Conservation (phyloP, 176 grass and related monocot species). For the Cenchrus fungigraminus region DNA sequence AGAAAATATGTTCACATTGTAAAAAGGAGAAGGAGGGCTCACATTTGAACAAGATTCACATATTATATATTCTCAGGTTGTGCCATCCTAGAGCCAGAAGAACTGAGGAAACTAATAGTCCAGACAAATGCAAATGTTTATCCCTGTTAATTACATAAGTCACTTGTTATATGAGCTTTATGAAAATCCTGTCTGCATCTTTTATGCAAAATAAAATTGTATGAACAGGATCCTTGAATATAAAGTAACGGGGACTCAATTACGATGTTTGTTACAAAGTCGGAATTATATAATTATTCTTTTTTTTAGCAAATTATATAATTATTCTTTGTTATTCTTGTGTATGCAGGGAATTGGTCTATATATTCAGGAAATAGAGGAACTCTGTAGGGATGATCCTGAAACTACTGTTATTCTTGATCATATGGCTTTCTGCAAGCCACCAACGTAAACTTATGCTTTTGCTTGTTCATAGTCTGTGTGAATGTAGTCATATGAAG, state of each 20-base stretch:
- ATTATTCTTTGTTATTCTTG: conserved; percentile 14
- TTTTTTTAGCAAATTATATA: not conserved
- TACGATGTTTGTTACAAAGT: not conserved
- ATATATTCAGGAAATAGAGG: conserved; percentile 79
- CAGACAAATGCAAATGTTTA: not conserved
- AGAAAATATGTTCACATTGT: not conserved
- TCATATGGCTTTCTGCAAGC: conserved; percentile 94
- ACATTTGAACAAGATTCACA: not conserved
- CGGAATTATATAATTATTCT: conserved; percentile 10
- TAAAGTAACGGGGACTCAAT: not conserved
- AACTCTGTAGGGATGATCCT: conserved; percentile 71
- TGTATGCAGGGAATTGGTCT: conserved; percentile 59
- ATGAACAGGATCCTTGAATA: not conserved
- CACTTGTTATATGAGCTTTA: not conserved
- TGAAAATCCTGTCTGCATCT: not conserved
- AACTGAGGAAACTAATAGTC: not conserved
- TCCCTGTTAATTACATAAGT: not conserved
- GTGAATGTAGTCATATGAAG: not conserved
- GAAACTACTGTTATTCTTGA: conserved; percentile 78
- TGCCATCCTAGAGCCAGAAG: not conserved
- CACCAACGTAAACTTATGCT: conserved; percentile 58
- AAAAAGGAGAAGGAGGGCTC: conserved; percentile 11
- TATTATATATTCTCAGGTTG: conserved; percentile 3
- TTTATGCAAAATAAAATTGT: not conserved
- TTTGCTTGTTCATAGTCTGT: conserved; percentile 12